Base-by-base conservation (phyloP, 192 early-diverging fungal species). In the Radiomyces spectabilis region DNA sequence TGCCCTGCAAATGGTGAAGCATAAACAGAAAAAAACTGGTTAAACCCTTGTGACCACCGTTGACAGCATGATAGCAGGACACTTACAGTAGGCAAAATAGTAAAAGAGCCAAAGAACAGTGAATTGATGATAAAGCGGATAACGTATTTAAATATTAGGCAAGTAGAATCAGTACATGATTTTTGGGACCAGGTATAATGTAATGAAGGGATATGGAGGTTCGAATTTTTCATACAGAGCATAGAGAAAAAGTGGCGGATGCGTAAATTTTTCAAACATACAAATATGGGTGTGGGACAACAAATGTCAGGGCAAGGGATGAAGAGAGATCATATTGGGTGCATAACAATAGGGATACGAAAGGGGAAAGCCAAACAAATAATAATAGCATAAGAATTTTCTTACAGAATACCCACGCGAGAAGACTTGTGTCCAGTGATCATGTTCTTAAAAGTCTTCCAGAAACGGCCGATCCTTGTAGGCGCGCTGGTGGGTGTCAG, bases 91-190 rank as follows among this genome's bases (percentile, higher is more conserved):
- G 19, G 57, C 31, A 35, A 65, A 44, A 51, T 69, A 79, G 51
- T 71, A 73, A 48, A 73, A 73, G 4, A 75, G 54, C 51, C 64
- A 67, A 39, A 79, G 68, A 24, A 65, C 50, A 24, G 66, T 56
- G 31, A 57, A 38, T 61, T 78, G 76, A 48, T 75, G n/a, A n/a
- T n/a, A n/a, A n/a, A n/a, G n/a, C n/a, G 33, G 13, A 35, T 35
- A 35, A 5, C 13, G 5, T 35, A 35, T 35, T 35, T 8, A 35
- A 35, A 35, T 35, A 35, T 35, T 35, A 35, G 13, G 13, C 13
- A 13, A 35, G 5, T 35, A 8, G 33, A 8, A 13, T 8, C 6
- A 13, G 33, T 35, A 35, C 13, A 35, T 35, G 33, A 35, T 35
- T 8, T 35, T n/a, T n/a, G n/a, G n/a, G n/a, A n/a, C n/a, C n/a